Conservation (phyloP, 495 filamentous ascomycete genomes). For the Penicillium steckii region DNA sequence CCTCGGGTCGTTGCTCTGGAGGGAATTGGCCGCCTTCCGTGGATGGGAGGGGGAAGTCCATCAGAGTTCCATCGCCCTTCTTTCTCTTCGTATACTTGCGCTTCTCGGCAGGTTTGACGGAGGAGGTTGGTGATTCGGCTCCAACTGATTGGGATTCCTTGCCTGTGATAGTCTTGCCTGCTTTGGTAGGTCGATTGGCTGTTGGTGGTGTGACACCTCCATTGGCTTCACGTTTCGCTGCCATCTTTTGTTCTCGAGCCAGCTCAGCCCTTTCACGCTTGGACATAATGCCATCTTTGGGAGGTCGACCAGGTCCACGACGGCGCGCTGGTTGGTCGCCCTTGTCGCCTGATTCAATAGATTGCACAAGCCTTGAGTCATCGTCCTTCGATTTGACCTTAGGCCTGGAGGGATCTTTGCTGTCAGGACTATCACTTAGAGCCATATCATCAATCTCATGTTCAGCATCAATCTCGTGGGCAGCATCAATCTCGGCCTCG, state of each 20-base stretch:
- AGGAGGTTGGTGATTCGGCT: constrained; percentile 49
- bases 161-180: constrained; percentile 44
- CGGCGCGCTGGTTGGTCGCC: constrained; percentile 58
- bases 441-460: constrained; percentile 34
- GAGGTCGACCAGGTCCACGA: constrained; percentile 81
- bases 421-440: constrained; percentile 32
- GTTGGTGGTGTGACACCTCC: constrained; percentile 47
- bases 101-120: constrained; percentile 60
- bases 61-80: constrained; percentile 48
- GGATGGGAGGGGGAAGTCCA: constrained; percentile 43
- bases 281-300: constrained; percentile 91
- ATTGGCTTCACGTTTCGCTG: constrained; percentile 47
- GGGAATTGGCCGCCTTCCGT: constrained; percentile 47
- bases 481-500: constrained; percentile 25
- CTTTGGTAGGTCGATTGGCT: constrained; percentile 54
- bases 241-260: constrained; percentile 59
- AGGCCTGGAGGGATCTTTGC: constrained; percentile 32
- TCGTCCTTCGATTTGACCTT: constrained; percentile 43
- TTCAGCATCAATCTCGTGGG: constrained; percentile 37
- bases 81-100: constrained; percentile 78
- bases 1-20: constrained; percentile 41
- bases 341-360: constrained; percentile 36
- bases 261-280: constrained; percentile 73
- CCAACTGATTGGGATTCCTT: constrained; percentile 44
- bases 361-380: constrained; percentile 24